phyloP scores from a whole-genome alignment of 768 basidiomycete species.

The Plicaturopsis crispa region DNA sequence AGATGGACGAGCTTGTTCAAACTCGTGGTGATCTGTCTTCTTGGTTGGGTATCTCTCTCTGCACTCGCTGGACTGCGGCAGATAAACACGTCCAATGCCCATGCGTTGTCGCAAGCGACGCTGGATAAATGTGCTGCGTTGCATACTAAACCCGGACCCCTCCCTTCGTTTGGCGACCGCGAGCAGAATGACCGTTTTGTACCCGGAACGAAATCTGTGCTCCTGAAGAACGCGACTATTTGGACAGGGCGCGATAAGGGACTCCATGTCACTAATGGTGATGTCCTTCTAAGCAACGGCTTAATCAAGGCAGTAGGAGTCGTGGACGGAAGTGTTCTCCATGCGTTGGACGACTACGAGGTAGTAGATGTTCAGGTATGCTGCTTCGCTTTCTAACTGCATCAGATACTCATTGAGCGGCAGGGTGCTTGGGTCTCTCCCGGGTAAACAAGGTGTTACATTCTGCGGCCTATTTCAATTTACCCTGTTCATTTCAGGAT shows the following conservation, averaged over 20 bases:
- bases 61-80: no score
- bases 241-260: slow-evolving; percentile 79
- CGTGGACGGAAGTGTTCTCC: slow-evolving; percentile 20
- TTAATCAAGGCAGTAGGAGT: slow-evolving; percentile 54
- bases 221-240: slow-evolving; percentile 70
- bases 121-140: slow-evolving; percentile 38
- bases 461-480: slow-evolving; percentile 1
- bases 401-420: no score
- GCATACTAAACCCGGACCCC: slow-evolving; percentile 31
- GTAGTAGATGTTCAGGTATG: no score
- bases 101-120: slow-evolving; percentile 7
- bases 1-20: no score
- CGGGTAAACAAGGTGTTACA: slow-evolving; percentile 19
- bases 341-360: slow-evolving; percentile 25
- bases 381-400: no score
- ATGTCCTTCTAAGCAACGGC: slow-evolving; percentile 65
- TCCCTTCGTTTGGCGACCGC: slow-evolving; percentile 39
- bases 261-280: slow-evolving; percentile 53
- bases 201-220: slow-evolving; percentile 50
- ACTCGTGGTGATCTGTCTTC: no score
- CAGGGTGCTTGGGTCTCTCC: slow-evolving; percentile 75
- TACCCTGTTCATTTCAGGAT: slow-evolving; percentile 21
- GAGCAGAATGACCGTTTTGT: slow-evolving; percentile 59
- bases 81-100: neutral
- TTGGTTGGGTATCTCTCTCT: no score